A percentile compares a stretch with the other conserved stretches of the same genome.
These are phyloP conservation scores for Hypholoma fasciculare DNA, from an alignment of 768 basidiomycete genomes.

Conservation along the genomic window DNA sequence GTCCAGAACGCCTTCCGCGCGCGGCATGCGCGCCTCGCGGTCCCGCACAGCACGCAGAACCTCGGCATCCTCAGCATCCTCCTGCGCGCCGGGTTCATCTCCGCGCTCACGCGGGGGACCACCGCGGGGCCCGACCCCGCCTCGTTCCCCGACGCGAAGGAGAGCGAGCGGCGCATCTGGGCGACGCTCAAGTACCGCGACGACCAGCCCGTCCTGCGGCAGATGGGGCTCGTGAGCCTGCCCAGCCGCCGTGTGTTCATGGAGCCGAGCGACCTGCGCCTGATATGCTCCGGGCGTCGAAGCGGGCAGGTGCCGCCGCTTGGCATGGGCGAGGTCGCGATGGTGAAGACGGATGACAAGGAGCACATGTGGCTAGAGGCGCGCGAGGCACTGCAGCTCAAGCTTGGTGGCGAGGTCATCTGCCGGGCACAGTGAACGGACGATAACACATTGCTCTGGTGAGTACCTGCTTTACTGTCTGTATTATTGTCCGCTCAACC, in stretches of 20 bases:
- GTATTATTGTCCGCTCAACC: not conserved
- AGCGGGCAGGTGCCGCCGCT: conserved; percentile 79
- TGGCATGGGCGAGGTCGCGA: conserved; percentile 90
- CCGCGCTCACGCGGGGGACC: conserved; percentile 80
- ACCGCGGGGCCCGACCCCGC: conserved; percentile 60
- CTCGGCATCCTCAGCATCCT: conserved; percentile 88
- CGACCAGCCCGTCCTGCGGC: conserved; percentile 77
- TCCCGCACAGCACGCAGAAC: conserved; percentile 86
- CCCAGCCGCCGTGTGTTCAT: conserved; percentile 84
- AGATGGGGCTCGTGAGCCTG: conserved; percentile 81
- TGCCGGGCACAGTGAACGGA: conserved; percentile 62
- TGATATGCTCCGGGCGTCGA: conserved; percentile 80
- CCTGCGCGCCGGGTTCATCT: conserved; percentile 87
- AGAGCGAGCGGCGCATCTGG: conserved; percentile 84
- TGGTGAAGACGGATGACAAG: conserved; percentile 71
- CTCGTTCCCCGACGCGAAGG: conserved; percentile 57
- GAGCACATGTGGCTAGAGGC: conserved; percentile 90
- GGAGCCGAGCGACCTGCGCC: conserved; percentile 67
- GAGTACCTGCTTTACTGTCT: not conserved
- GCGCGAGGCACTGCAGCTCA: conserved; percentile 82
- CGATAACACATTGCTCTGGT: not conserved
- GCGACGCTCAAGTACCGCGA: conserved; percentile 92
- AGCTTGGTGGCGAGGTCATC: conserved; percentile 81
- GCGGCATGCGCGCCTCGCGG: conserved; percentile 72
- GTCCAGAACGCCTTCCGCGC: conserved; percentile 92